Base-by-base conservation (phyloP, 805 yeast species). In the Millerozyma miso region DNA sequence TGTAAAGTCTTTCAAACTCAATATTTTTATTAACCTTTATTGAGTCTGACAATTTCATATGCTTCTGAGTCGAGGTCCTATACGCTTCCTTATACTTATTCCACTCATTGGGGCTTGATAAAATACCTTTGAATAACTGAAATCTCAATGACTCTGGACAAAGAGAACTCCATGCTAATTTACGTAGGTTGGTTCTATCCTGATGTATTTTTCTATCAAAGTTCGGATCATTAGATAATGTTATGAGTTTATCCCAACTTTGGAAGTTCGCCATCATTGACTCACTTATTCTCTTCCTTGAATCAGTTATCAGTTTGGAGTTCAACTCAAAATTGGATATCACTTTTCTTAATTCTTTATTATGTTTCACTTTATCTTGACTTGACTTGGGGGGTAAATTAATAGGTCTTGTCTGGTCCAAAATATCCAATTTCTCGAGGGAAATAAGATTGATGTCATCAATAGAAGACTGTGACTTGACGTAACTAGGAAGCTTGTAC, bases 351-450 rank as follows among this genome's bases (percentile, higher is more conserved):
- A 82, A 73, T 53, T 82, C 81, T 38, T 63, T 67, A 50, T 80
- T 81, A 53, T 83, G 90, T 43, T 69, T 69, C 29, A 64, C 56
- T 34, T 72, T 72, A 53, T 83, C 90, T 10, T 54, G 57, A 3
- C 63, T 54, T 33, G 69, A 65, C 56, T 83, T 83, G 4, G 88
- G 88, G 4, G 90, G 90, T 36, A 82, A 58, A 76, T 87, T 80
- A 39, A 80, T 74, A 3, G 90, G 90, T 50, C 90, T 70, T 1
- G 88, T 75, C 35, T 78, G 79, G 40, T 83, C 74, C 31, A 83
- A 60, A 8, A 64, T 59, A 18, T 70, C 71, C 31, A 80, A 56
- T 51, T 83, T 83, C 52, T 82, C 85, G 1, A 70, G 74, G 1
- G 88, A 82, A 1, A 84, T 74, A 31, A 85, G 61, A 38, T 68